Evolutionary conservation across 177 flowering plant species (phyloP), one percentile per base, ranked within the genome.

Genomic region (Vitis hybrid): DNA sequence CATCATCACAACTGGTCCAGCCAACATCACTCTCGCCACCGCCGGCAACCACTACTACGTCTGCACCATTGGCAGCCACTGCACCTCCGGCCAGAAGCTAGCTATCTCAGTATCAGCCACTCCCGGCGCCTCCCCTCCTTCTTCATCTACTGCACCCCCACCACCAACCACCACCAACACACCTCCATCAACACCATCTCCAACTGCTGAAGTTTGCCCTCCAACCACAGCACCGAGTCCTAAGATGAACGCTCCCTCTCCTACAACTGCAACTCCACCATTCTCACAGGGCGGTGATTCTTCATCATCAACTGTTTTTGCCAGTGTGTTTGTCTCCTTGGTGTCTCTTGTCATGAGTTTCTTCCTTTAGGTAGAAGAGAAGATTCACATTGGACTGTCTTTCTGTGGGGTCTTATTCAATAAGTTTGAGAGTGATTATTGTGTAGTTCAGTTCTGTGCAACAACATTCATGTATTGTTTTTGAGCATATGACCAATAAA

Each of bases 301-400:
- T 70, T 50, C 71, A 9, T 64, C 78, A 3, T 19, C 57, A 32
- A 18, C 56, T 51, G 65, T 64, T 2, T 61, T 72, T 48, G 55
- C 67, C 0, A 52, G 65, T 59, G 52, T 63, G n/a, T 68, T 24
- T 60, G 55, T 64, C 35, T 9, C 62, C 15, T n/a, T 68, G 3
- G 13, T 63, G 57, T 24, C 64, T 56, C 12, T 27, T 49, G 64
- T 17, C 19, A 18, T 56, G 11, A 64, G 56, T 60, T 72, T 65
- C 46, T 62, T 70, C 2, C 30, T 62, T 64, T 70, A 70, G 56
- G 64, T 63, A 30, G 9, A 9, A n/a, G 11, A 5, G 11, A 19
- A 21, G 9, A 5, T 15, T 19, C 1, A 15, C 1, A 59, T 19
- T 21, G 1, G 9, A 18, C 6, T 18, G 1, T 19, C 3, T 55